Conservation (phyloP, 441 rosid species). For the Omphalea diandra region DNA sequence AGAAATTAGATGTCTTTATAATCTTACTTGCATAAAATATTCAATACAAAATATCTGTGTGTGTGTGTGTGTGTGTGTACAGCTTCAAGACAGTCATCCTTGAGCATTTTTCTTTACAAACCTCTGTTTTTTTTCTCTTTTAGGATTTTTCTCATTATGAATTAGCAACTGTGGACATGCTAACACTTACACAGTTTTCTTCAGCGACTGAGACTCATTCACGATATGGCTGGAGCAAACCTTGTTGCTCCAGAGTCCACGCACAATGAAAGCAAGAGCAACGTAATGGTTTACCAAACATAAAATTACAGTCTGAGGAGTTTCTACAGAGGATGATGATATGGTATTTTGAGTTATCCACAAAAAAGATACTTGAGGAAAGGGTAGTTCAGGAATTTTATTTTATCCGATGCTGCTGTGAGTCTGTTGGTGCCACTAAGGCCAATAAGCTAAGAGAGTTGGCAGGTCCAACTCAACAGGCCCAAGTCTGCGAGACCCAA, state of each 20-base stretch:
- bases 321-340: not conserved
- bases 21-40: no score
- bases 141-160: no score
- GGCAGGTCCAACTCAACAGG: not conserved
- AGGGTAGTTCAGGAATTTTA: not conserved
- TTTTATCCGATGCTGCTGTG: not conserved
- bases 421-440: not conserved
- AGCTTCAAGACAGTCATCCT: no score
- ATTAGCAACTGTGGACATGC: no score
- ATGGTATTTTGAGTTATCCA: not conserved
- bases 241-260: not conserved
- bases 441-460: not conserved
- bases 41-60: no score
- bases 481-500: not conserved
- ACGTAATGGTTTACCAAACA: not conserved
- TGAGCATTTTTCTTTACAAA: no score
- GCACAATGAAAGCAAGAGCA: not conserved
- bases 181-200: no score
- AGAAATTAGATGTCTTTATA: not conserved
- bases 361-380: not conserved
- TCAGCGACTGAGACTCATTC: not conserved
- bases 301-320: not conserved
- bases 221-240: not conserved
- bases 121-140: no score
- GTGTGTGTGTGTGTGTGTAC: no score